Evolutionary conservation across 331 rosid genomes (phyloP).

Genomic region (Pyrus hybrid): DNA sequence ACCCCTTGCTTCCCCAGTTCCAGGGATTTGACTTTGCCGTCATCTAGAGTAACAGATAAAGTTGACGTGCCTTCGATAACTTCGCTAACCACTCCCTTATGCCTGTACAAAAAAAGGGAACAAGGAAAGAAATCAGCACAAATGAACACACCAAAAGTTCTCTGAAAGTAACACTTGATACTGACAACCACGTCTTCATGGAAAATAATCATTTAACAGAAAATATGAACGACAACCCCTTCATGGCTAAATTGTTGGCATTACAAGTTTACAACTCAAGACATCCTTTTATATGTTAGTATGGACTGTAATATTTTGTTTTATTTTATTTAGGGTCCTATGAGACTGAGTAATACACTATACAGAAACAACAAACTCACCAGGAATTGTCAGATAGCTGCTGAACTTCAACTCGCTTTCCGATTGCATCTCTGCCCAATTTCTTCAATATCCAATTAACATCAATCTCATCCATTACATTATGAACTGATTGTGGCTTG

Average conservation of each 20-base stretch:
- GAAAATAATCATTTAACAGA: neutral
- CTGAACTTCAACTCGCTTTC: constrained; percentile 97
- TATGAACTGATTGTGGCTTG: constrained; percentile 33
- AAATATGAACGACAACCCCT: neutral
- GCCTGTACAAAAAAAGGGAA: constrained; percentile 38
- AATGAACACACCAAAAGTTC: neutral
- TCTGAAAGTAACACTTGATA: neutral
- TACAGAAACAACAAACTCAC: constrained; percentile 38
- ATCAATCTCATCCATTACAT: constrained; percentile 75
- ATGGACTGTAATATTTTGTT: neutral
- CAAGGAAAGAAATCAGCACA: neutral
- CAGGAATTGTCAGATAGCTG: constrained; percentile 77
- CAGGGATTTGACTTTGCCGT: constrained; percentile 50
- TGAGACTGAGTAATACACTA: neutral
- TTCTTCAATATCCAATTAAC: constrained; percentile 94
- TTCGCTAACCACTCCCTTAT: constrained; percentile 68
- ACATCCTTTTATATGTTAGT: neutral
- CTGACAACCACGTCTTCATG: neutral
- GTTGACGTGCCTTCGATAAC: constrained; percentile 60
- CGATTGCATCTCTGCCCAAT: constrained; percentile 92
- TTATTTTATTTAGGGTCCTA: neutral
- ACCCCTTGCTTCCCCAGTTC: constrained; percentile 89
- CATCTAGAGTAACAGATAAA: constrained; percentile 66
- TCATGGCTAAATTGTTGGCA: neutral
- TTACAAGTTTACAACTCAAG: neutral